Evolutionary conservation across 163 green algal species (phyloP).

Genomic region (Prototheca cutis): DNA sequence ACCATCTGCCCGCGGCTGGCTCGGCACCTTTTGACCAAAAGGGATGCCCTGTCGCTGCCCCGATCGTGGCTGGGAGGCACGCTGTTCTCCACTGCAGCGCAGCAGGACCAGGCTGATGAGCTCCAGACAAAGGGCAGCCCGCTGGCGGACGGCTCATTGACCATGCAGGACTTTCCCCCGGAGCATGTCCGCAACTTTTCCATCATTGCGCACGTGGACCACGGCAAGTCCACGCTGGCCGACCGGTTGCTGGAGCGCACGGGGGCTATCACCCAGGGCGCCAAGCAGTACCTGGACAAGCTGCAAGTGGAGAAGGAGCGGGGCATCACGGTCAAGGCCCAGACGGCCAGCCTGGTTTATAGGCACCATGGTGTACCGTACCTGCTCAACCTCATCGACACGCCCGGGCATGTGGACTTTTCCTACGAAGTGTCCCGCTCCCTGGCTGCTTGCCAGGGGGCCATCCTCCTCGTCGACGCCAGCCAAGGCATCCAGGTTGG

Average conservation of each 20-base stretch:
- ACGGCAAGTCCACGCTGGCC: slow-evolving; percentile 93
- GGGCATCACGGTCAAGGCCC: slow-evolving; percentile 96
- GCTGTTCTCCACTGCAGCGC: too few relatives aligned
- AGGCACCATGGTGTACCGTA: slow-evolving; percentile 47
- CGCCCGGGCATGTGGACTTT: slow-evolving; percentile 85
- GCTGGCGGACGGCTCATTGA: too few relatives aligned
- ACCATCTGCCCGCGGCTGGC: too few relatives aligned
- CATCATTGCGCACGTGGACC: slow-evolving; percentile 97
- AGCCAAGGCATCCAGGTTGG: slow-evolving; percentile 58
- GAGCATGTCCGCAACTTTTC: slow-evolving; percentile 85
- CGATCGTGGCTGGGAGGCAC: too few relatives aligned
- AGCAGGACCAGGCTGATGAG: too few relatives aligned
- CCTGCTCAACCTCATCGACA: slow-evolving; percentile 92
- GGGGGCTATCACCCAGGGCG: slow-evolving; percentile 55
- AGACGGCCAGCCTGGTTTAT: slow-evolving; percentile 57
- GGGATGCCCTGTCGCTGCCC: too few relatives aligned
- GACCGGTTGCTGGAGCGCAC: slow-evolving; percentile 87
- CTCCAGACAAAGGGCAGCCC: too few relatives aligned
- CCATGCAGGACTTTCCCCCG: slow-evolving; percentile 23
- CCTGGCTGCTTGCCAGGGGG: slow-evolving; percentile 86
- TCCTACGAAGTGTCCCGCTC: slow-evolving; percentile 86
- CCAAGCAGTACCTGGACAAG: slow-evolving; percentile 88
- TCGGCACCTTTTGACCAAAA: too few relatives aligned
- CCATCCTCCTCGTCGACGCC: slow-evolving; percentile 90
- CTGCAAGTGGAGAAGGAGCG: slow-evolving; percentile 79